Percentiles rank a stretch among this genome's conserved stretches.
Conservation (phyloP, 2,329 filamentous ascomycete species). For the Didymosphaeria variabile region DNA sequence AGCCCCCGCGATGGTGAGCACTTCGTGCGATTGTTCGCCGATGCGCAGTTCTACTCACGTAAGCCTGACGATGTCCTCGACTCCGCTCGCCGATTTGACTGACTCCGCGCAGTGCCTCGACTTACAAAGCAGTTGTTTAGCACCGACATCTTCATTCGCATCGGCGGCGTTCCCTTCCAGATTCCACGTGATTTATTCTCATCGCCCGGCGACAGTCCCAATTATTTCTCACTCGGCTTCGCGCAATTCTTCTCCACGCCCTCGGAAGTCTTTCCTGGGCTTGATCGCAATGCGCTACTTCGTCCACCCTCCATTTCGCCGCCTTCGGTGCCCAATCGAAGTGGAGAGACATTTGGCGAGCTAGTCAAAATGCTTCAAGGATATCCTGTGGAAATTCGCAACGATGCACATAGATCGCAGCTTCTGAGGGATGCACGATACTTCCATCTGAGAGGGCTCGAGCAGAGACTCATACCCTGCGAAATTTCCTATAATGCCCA, state of each 20-base stretch:
- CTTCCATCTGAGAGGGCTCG: slow-evolving; percentile 89
- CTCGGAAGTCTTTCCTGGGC: slow-evolving; percentile 83
- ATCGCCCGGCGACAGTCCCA: slow-evolving; percentile 87
- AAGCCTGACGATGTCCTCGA: slow-evolving; percentile 42
- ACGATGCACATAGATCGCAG: slow-evolving; percentile 78
- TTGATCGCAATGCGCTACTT: slow-evolving; percentile 79
- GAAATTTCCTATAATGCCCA: slow-evolving; percentile 77
- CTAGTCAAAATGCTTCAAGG: slow-evolving; percentile 83
- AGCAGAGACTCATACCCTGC: slow-evolving; percentile 85
- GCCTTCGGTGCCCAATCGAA: slow-evolving; percentile 80
- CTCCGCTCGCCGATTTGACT: slow-evolving; percentile 18
- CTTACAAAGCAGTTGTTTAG: slow-evolving; percentile 91
- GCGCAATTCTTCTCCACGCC: slow-evolving; percentile 85
- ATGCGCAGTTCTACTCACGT: slow-evolving; percentile 94
- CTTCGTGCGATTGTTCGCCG: slow-evolving; percentile 91
- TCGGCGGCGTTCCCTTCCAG: slow-evolving; percentile 86
- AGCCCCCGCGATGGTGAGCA: slow-evolving; percentile 81
- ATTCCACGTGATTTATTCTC: slow-evolving; percentile 89
- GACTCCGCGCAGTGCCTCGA: slow-evolving; percentile 72
- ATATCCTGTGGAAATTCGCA: slow-evolving; percentile 79
- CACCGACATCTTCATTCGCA: slow-evolving; percentile 89
- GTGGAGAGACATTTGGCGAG: slow-evolving; percentile 84
- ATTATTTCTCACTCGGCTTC: slow-evolving; percentile 94
- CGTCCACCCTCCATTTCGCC: slow-evolving; percentile 88
- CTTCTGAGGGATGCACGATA: slow-evolving; percentile 88